phyloP scores from a whole-genome alignment of 306 rosid species.

The Ormosia emarginata region DNA sequence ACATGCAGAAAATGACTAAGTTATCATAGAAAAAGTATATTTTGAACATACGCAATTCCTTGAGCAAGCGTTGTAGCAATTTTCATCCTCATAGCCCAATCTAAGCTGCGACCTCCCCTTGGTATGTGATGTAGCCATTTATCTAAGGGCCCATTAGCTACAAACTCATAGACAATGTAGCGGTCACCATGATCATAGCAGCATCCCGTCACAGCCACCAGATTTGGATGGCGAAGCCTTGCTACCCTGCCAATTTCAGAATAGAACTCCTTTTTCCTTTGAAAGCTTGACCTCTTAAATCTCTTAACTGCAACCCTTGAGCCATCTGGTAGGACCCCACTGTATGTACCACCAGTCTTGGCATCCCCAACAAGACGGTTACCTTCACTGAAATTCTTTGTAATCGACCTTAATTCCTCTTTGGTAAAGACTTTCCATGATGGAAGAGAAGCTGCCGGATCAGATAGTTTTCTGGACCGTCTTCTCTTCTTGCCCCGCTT shows the following conservation, averaged over 20 bases:
- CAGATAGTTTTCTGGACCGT: constrained; percentile 71
- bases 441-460: constrained; percentile 71
- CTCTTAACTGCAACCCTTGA: constrained; percentile 92
- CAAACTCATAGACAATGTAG: constrained; percentile 88
- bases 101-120: constrained; percentile 93
- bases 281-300: constrained; percentile 86
- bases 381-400: constrained; percentile 98
- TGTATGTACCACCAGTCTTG: constrained; percentile 90
- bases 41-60: constrained; percentile 90
- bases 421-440: constrained; percentile 90
- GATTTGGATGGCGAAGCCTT: constrained; percentile 84
- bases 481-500: constrained; percentile 86
- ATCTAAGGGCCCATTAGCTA: constrained; percentile 90
- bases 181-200: constrained; percentile 98
- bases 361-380: constrained; percentile 92
- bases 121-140: constrained; percentile 97
- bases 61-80: constrained; percentile 91
- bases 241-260: constrained; percentile 95
- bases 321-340: constrained; percentile 85
- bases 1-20: neutral
- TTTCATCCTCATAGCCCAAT: constrained; percentile 94
- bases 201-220: constrained; percentile 96
- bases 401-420: constrained; percentile 83
- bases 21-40: neutral
- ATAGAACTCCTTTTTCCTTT: constrained; percentile 91